These are phyloP conservation scores for Aaosphaeria arxii DNA, from an alignment of 2,329 filamentous ascomycete species.

Conservation along the genomic window DNA sequence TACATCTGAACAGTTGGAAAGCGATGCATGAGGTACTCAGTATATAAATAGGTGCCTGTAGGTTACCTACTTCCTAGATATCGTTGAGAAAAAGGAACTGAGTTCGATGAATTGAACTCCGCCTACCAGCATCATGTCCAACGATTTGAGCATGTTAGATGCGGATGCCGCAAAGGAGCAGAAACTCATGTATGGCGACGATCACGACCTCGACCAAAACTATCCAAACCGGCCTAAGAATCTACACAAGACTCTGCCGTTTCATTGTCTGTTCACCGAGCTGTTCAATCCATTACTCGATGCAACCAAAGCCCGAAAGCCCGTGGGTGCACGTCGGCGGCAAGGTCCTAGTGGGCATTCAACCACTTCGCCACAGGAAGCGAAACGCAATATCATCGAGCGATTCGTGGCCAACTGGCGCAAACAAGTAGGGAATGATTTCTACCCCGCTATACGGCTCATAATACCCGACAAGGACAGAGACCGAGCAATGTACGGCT, in stretches of 20 bases:
- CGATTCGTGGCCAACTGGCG: slow-evolving; percentile 86
- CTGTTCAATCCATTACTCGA: slow-evolving; percentile 81
- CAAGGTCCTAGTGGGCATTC: slow-evolving; percentile 57
- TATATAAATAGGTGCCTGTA: too few relatives aligned
- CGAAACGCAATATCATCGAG: slow-evolving; percentile 76
- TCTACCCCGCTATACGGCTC: slow-evolving; percentile 87
- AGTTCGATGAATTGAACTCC: too few relatives aligned
- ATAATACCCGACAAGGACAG: slow-evolving; percentile 92
- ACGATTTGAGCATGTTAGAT: slow-evolving; percentile 38
- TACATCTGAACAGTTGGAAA: too few relatives aligned
- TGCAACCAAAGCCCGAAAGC: slow-evolving; percentile 69
- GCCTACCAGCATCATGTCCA: slow-evolving; percentile 17
- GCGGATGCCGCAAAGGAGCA: slow-evolving; percentile 46
- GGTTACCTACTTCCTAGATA: too few relatives aligned
- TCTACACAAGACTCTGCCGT: slow-evolving; percentile 72
- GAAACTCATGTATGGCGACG: slow-evolving; percentile 48
- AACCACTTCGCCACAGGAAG: slow-evolving; percentile 69
- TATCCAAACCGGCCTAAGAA: slow-evolving; percentile 80
- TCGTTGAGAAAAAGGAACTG: too few relatives aligned
- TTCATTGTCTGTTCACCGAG: slow-evolving; percentile 71
- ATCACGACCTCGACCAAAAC: slow-evolving; percentile 49
- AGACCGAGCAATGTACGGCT: slow-evolving; percentile 85
- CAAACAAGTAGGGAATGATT: slow-evolving; percentile 82
- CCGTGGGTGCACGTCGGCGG: slow-evolving; percentile 55
- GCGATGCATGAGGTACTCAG: too few relatives aligned